Evolutionary conservation across 2,329 filamentous ascomycete species (phyloP).

Genomic region (Alternaria ethzedia): DNA sequence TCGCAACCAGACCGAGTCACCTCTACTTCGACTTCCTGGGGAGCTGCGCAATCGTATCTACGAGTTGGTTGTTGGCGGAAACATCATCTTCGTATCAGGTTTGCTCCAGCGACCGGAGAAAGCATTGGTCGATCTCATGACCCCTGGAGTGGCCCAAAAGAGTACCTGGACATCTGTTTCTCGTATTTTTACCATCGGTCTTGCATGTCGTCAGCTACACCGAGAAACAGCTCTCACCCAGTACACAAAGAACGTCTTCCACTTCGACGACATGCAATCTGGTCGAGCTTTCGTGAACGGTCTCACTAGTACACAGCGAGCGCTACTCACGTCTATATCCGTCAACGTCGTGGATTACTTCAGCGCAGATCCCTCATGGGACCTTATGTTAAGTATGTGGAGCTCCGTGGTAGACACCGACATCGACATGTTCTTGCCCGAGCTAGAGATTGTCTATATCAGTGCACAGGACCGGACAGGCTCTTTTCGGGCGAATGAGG

Average conservation of each 20-base stretch:
- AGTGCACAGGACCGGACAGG: neutral
- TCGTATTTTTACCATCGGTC: neutral
- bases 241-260: neutral
- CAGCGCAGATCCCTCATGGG: too few relatives aligned
- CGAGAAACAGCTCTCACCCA: neutral
- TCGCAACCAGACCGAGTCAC: neutral
- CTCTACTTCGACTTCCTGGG: neutral
- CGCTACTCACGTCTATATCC: neutral
- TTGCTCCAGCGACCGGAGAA: too few relatives aligned
- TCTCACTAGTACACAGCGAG: neutral
- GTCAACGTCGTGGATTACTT: neutral
- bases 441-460: neutral
- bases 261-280: neutral
- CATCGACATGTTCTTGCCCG: neutral
- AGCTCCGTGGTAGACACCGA: too few relatives aligned
- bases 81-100: neutral
- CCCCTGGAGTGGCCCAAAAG: too few relatives aligned
- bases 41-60: neutral
- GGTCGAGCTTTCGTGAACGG: neutral
- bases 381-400: too few relatives aligned
- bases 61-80: neutral
- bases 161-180: too few relatives aligned
- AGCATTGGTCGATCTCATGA: too few relatives aligned
- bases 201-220: neutral
- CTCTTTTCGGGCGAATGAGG: neutral